Evolutionary conservation across 2,329 filamentous ascomycete species (phyloP).

Genomic region (Trichoderma gracile): DNA sequence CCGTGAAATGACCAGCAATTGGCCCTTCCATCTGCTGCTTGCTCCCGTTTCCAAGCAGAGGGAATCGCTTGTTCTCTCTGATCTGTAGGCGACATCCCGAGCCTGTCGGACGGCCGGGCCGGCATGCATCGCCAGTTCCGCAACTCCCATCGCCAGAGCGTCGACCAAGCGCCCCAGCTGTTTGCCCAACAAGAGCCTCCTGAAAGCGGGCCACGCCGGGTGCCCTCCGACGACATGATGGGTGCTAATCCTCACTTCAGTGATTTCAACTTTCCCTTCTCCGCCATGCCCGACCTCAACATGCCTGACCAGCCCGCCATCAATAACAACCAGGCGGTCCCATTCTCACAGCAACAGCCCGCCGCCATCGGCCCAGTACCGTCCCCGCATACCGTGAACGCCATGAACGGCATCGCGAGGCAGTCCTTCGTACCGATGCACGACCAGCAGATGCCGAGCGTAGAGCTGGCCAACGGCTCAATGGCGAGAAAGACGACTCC

Average conservation of each 20-base stretch:
- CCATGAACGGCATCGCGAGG: conserved; percentile 29
- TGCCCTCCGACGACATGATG: conserved; percentile 40
- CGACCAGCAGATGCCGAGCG: conserved; percentile 34
- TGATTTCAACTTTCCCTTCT: conserved; percentile 56
- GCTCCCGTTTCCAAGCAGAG: conserved; percentile 7
- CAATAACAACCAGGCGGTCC: conserved; percentile 37
- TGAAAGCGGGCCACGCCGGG: conserved; percentile 30
- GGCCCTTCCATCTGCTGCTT: conserved; percentile 2
- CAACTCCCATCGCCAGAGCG: conserved; percentile 36
- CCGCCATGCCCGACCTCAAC: conserved; percentile 36
- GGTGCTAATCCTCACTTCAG: conserved; percentile 50
- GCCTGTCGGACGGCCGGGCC: conserved; percentile 37
- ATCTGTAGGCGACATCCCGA: conserved; percentile 23
- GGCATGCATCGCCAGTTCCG: conserved; percentile 35
- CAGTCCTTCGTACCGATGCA: conserved; percentile 32
- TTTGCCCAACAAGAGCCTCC: conserved; percentile 31
- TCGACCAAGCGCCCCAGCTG: conserved; percentile 33
- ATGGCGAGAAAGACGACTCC: conserved; percentile 48
- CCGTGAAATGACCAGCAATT: conserved; percentile 21
- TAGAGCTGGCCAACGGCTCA: conserved; percentile 49
- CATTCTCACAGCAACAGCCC: conserved; percentile 40
- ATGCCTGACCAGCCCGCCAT: conserved; percentile 41
- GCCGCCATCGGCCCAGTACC: conserved; percentile 29
- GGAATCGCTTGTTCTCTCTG: not conserved
- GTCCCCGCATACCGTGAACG: conserved; percentile 29